Evolutionary conservation across 805 yeast genomes (phyloP).

Genomic region (Pichia scutulata): DNA sequence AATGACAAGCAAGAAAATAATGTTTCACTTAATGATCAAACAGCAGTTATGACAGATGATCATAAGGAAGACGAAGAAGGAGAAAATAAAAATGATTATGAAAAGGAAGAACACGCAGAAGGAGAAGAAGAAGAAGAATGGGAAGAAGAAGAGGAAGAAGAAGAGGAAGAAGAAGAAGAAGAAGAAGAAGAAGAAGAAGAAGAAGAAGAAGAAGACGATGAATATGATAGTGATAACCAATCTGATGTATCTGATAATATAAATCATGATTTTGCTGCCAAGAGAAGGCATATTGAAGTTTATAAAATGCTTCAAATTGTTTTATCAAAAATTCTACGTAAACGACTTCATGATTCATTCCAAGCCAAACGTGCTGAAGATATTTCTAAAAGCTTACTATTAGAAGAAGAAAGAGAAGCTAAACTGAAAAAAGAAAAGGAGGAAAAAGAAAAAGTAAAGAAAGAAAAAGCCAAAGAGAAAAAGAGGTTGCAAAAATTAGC

Average conservation of each 20-base stretch:
- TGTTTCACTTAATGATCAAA: neutral
- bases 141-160: slow-evolving; percentile 11
- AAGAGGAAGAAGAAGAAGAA: slow-evolving; percentile 7
- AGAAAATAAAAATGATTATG: slow-evolving; percentile 18
- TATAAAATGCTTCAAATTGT: slow-evolving; percentile 73
- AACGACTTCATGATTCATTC: slow-evolving; percentile 65
- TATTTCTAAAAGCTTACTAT: slow-evolving; percentile 50
- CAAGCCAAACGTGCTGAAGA: slow-evolving; percentile 78
- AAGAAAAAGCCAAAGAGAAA: slow-evolving; percentile 66
- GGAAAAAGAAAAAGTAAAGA: slow-evolving; percentile 55
- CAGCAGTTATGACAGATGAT: neutral
- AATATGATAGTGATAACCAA: slow-evolving; percentile 18
- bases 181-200: slow-evolving; percentile 15
- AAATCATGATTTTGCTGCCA: slow-evolving; percentile 45
- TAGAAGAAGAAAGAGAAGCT: slow-evolving; percentile 66
- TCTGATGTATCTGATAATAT: slow-evolving; percentile 35
- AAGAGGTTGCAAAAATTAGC: slow-evolving; percentile 54
- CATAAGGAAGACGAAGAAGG: neutral
- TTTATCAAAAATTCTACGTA: slow-evolving; percentile 70
- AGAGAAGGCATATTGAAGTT: slow-evolving; percentile 64
- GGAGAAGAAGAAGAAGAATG: slow-evolving; percentile 10
- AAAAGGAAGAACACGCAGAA: slow-evolving; percentile 4
- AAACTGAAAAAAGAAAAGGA: slow-evolving; percentile 56
- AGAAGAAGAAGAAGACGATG: slow-evolving; percentile 17
- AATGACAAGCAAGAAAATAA: neutral